Evolutionary conservation across 177 flowering plant species (phyloP), one percentile per base, ranked within the genome.

Genomic region (Telopea speciosissima): DNA sequence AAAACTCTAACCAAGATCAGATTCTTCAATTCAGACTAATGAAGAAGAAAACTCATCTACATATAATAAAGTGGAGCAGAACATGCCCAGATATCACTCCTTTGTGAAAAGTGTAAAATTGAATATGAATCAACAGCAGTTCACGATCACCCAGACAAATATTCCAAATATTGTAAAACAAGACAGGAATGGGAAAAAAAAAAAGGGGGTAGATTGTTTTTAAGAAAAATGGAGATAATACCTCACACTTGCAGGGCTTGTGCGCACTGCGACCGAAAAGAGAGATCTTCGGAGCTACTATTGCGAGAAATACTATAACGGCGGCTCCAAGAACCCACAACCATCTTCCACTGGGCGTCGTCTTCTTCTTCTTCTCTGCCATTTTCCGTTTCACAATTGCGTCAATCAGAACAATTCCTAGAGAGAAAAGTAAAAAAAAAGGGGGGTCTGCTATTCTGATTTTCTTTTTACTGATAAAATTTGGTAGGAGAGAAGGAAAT

Each of bases 231-330:
- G 28, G 9, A 49, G 24, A 45, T 28, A 17, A 23, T 74, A 77
- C 82, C 71, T 67, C 42, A 62, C 80, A 80, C 3, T 67, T 45
- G 71, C 80, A 80, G 21, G 75, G 40, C 65, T 77, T 67, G 13
- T 42, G 66, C 21, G 40, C 54, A 19, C 23, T 65, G 21, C 67
- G 67, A 6, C 49, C 49, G 54, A 67, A 68, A 23, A 76, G 62
- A 0, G 79, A 73, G 77, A 76, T 44, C 69, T 66, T 77, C n/a
- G 75, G 67, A 22, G 63, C 71, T 25, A 61, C 68, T 3, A 63
- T 52, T 10, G 75, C 75, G 21, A 80, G 45, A 17, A 71, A 62
- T 24, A 74, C 63, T 26, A 65, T 67, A 24, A 77, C 17, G 45
- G 66, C 5, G 22, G 75, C 79, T 6, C 72, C 77, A 22, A 72